Percentiles rank a stretch among this genome's conserved stretches.
Conservation (phyloP, 257 asterid genomes). For the Solanum chiquidenum region DNA sequence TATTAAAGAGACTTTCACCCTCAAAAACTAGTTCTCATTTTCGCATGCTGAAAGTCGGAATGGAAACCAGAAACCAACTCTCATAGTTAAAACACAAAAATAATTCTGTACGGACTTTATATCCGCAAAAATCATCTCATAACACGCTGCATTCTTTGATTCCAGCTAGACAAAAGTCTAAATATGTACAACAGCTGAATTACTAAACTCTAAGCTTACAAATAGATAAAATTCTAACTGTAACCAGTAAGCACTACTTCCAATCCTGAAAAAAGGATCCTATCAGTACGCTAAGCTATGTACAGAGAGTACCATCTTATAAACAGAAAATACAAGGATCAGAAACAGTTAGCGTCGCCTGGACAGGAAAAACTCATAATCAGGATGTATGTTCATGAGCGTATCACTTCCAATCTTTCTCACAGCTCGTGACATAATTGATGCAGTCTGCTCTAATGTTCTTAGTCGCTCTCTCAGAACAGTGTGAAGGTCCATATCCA, state of each 20-base stretch:
- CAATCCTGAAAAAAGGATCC: not conserved
- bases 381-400: conserved; percentile 10
- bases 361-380: conserved; percentile 21
- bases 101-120: not conserved
- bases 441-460: conserved; percentile 13
- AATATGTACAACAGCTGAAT: not conserved
- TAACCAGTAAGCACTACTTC: not conserved
- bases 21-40: not conserved
- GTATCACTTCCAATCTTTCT: conserved; percentile 1
- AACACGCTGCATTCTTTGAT: not conserved
- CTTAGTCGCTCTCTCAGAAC: conserved; percentile 11
- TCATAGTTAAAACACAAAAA: not conserved
- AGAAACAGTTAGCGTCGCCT: not conserved
- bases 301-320: not conserved
- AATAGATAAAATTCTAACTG: not conserved
- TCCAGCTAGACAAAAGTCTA: not conserved
- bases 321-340: not conserved
- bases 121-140: not conserved
- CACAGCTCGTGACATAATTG: conserved; percentile 14
- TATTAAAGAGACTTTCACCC: not conserved
- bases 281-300: not conserved
- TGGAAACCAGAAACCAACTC: not conserved
- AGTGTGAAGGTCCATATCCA: not conserved
- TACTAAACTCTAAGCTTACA: not conserved
- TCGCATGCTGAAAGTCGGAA: not conserved